Base-by-base conservation (phyloP, 768 basidiomycete species). In the Leccinum fibrillosum region DNA sequence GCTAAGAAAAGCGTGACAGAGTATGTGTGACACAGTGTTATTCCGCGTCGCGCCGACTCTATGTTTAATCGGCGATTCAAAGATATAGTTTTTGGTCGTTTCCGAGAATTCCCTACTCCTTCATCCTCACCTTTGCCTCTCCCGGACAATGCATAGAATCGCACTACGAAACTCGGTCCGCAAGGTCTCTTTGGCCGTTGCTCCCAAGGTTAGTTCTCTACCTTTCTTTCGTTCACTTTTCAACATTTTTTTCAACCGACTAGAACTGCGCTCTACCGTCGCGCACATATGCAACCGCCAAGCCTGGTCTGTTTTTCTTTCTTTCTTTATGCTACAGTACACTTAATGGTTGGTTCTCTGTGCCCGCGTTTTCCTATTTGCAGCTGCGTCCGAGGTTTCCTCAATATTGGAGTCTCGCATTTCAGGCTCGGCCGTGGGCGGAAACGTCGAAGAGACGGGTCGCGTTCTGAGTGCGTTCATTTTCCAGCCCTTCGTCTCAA, bases 391-490 rank as follows among this genome's bases (percentile, higher is more conserved):
- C 69, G 97, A 99, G 85, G 97, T 99, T 67, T 96, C 97, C 48
- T 94, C 94, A 69, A 98, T 99, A 80, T 87, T 99, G 72, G 97
- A 99, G 84, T 90, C 90, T 71, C 92, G 97, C 75, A 99, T 99
- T 75, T 85, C 95, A 65, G 97, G 96, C 75, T 84, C 92, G 64
- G 80, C 89, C 66, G 80, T 94, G 67, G 88, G 92, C 68, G 92
- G 86, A 68, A 97, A 98, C 75, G 93, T 98, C 71, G 94, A 98
- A 80, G 97, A 99, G 80, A 98, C 97, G 60, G 97, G 97, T 72
- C 94, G 96, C 73, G 97, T 99, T 64, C 78, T 99, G 78, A 99
- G 94, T 96, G 75, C 62, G 92, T 85, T 19, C 11, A 44, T 44
- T 47, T 59, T 13, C 12, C 21, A 44, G 5, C 1, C 4, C 15